These are phyloP conservation scores for Naumovozyma baii DNA, from an alignment of 805 yeast species.

Conservation along the genomic window DNA sequence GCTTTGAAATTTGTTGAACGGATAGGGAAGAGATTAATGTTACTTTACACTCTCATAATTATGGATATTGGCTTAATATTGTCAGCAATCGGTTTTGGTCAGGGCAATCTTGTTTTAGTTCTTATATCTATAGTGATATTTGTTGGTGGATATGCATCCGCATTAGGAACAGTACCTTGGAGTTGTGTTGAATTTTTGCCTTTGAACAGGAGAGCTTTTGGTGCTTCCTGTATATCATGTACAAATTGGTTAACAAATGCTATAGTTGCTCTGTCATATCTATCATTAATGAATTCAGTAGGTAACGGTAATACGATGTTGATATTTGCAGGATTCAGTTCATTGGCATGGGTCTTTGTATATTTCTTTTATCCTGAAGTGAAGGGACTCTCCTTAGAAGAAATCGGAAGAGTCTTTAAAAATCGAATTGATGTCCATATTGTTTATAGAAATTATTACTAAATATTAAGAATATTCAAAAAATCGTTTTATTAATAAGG, in stretches of 20 bases:
- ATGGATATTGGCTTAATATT: constrained; percentile 31
- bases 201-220: constrained; percentile 34
- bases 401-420: constrained; percentile 33
- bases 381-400: constrained; percentile 36
- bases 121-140: constrained; percentile 28
- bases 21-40: constrained; percentile 39
- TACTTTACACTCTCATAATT: constrained; percentile 35
- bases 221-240: constrained; percentile 35
- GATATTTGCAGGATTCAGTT: constrained; percentile 28
- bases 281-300: constrained; percentile 26
- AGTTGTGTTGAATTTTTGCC: constrained; percentile 38
- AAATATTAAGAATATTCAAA: not conserved
- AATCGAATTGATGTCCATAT: constrained; percentile 34
- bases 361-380: constrained; percentile 37
- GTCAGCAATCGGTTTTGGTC: constrained; percentile 26
- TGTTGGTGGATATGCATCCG: constrained; percentile 37
- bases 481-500: too few relatives aligned
- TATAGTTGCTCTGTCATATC: constrained; percentile 30
- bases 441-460: constrained; percentile 27
- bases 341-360: constrained; percentile 33
- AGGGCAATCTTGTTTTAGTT: constrained; percentile 14
- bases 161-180: constrained; percentile 40
- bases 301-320: constrained; percentile 30
- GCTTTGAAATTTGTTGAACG: constrained; percentile 43
- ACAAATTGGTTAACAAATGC: constrained; percentile 36